Evolutionary conservation across 352 stramenopile genomes (phyloP).

Genomic region (Phytophthora foliorum): DNA sequence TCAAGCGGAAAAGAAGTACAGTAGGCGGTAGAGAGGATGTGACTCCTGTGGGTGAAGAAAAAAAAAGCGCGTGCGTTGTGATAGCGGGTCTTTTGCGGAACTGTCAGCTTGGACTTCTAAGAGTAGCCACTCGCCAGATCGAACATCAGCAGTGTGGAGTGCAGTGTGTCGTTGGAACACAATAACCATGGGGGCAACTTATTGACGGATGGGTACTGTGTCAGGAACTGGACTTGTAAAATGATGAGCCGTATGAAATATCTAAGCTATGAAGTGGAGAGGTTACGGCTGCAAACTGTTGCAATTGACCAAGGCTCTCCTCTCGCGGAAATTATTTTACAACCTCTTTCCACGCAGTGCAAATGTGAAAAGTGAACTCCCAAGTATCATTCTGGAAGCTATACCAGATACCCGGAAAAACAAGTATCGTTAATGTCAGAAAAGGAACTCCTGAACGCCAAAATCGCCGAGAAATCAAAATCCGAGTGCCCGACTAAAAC

Average conservation of each 20-base stretch:
- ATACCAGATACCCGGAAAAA: neutral
- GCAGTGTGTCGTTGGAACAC: neutral
- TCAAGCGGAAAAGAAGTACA: slow-evolving; percentile 8
- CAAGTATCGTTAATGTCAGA: neutral
- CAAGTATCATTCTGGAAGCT: neutral
- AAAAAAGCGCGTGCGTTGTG: slow-evolving; percentile 7
- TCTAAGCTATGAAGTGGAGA: slow-evolving; percentile 18
- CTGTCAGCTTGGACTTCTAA: neutral
- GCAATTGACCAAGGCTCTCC: neutral
- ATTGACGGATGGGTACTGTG: slow-evolving; percentile 20
- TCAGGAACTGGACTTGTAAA: slow-evolving; percentile 19
- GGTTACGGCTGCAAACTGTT: slow-evolving; percentile 4
- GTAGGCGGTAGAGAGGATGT: slow-evolving; percentile 9
- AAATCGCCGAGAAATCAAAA: neutral
- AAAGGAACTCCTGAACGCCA: neutral
- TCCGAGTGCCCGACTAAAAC: neutral
- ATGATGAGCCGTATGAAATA: slow-evolving; percentile 15
- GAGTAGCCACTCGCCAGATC: neutral
- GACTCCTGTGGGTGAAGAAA: slow-evolving; percentile 2
- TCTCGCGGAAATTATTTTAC: neutral
- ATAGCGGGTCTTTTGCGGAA: neutral
- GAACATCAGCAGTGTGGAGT: neutral
- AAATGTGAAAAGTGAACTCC: slow-evolving; percentile 7
- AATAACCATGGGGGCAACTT: slow-evolving; percentile 15
- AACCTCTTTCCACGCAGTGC: neutral